These are phyloP conservation scores for Penicillium nucicola DNA, from an alignment of 495 filamentous ascomycete genomes.

Conservation along the genomic window DNA sequence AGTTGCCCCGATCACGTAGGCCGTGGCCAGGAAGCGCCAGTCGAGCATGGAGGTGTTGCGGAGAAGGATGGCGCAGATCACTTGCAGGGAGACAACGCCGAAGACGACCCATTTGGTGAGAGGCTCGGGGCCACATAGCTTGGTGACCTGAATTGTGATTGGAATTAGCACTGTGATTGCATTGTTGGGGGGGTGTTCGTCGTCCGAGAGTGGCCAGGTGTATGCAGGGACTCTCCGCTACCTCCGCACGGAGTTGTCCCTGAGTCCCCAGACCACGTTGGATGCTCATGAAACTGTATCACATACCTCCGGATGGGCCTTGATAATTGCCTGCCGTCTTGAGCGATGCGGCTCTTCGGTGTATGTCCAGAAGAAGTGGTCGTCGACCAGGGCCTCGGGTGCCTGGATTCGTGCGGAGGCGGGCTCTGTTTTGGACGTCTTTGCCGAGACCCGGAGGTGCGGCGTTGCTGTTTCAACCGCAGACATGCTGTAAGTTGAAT, in stretches of 20 bases:
- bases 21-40: slow-evolving; percentile 76
- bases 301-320: slow-evolving; percentile 91
- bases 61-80: slow-evolving; percentile 75
- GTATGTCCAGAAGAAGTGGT: slow-evolving; percentile 88
- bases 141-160: slow-evolving; percentile 66
- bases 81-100: slow-evolving; percentile 77
- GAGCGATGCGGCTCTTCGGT: slow-evolving; percentile 97
- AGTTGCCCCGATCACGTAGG: slow-evolving; percentile 92
- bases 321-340: slow-evolving; percentile 88
- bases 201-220: not conserved
- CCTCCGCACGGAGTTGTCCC: not conserved
- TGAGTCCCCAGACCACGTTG: not conserved
- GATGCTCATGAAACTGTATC: not conserved
- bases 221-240: not conserved
- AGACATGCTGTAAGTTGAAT: slow-evolving; percentile 24
- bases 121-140: slow-evolving; percentile 95
- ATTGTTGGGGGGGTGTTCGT: not conserved
- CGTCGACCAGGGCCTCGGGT: slow-evolving; percentile 37
- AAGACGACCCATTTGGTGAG: slow-evolving; percentile 92
- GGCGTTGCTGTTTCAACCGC: slow-evolving; percentile 33
- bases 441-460: slow-evolving; percentile 39
- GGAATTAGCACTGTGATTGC: slow-evolving; percentile 8
- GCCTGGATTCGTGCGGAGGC: slow-evolving; percentile 29
- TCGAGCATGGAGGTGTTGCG: slow-evolving; percentile 78
- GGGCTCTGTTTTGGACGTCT: slow-evolving; percentile 19